phyloP scores from a whole-genome alignment of 2,329 filamentous ascomycete species.

The Simplicillium sp. region DNA sequence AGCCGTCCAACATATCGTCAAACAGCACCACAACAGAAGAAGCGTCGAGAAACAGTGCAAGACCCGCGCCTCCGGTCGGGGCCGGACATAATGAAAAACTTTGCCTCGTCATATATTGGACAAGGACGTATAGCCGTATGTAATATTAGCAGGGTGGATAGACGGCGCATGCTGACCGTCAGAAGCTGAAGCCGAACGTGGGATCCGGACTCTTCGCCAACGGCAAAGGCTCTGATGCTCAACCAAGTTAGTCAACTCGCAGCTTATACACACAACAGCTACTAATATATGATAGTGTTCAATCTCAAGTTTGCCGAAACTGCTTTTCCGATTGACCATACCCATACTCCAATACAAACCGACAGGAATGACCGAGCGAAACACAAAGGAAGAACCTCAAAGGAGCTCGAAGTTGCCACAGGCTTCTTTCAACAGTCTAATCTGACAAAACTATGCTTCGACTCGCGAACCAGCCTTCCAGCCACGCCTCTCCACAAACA shows the following conservation, averaged over 20 bases:
- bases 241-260: neutral
- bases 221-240: constrained; percentile 10
- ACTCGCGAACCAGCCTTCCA: too few species aligned
- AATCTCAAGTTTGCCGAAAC: constrained; percentile 45
- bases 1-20: neutral
- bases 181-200: constrained; percentile 23
- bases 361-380: constrained; percentile 11
- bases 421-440: neutral
- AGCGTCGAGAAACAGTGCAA: constrained; percentile 11
- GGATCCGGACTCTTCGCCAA: constrained; percentile 23
- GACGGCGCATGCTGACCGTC: neutral
- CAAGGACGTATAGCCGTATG: too few species aligned
- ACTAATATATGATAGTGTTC: constrained; percentile 27
- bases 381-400: constrained; percentile 15
- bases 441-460: neutral
- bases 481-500: too few species aligned
- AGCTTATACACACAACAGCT: neutral
- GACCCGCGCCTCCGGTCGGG: constrained; percentile 21
- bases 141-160: too few species aligned
- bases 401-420: too few species aligned
- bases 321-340: constrained; percentile 26
- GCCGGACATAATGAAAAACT: constrained; percentile 43
- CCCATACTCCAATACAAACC: constrained; percentile 1
- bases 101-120: constrained; percentile 41
- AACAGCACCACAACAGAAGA: neutral